These are phyloP conservation scores for Rubia yunnanensis DNA, from an alignment of 257 asterid genomes.

Conservation along the genomic window DNA sequence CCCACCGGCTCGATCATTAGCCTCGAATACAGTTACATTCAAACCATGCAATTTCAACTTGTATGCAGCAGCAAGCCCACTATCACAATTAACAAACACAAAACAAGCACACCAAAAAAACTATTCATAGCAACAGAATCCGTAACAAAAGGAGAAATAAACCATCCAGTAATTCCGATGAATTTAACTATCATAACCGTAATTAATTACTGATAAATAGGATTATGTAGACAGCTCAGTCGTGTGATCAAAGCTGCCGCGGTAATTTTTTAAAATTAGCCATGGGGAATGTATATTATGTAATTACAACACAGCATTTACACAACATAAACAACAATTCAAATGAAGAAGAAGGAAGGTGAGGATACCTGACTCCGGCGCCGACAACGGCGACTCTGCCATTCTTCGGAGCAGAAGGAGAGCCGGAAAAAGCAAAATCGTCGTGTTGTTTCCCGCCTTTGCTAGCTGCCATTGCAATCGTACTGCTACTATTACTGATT, in stretches of 20 bases:
- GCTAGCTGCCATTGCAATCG: neutral
- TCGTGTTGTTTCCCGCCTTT: slow-evolving; percentile 1
- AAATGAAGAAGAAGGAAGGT: neutral
- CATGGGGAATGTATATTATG: neutral
- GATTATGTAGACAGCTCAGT: too few relatives aligned
- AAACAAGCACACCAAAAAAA: too few relatives aligned
- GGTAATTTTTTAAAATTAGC: neutral
- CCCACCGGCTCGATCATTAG: slow-evolving; percentile 79
- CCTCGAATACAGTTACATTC: slow-evolving; percentile 74
- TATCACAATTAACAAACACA: slow-evolving; percentile 16
- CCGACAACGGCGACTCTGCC: slow-evolving; percentile 71
- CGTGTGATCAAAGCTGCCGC: neutral
- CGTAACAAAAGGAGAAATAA: too few relatives aligned
- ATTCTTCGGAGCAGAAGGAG: slow-evolving; percentile 19
- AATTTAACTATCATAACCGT: neutral
- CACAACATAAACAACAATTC: neutral
- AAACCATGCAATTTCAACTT: slow-evolving; percentile 72
- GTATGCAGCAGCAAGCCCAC: slow-evolving; percentile 96
- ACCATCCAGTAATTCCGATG: neutral
- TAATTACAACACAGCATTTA: too few relatives aligned
- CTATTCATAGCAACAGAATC: too few relatives aligned
- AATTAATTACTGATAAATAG: neutral
- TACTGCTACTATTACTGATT: neutral
- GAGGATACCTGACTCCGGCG: slow-evolving; percentile 69
- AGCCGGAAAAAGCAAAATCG: slow-evolving; percentile 28